These are phyloP conservation scores for Globisporangium ultimum DNA, from an alignment of 352 stramenopile species.

Conservation along the genomic window DNA sequence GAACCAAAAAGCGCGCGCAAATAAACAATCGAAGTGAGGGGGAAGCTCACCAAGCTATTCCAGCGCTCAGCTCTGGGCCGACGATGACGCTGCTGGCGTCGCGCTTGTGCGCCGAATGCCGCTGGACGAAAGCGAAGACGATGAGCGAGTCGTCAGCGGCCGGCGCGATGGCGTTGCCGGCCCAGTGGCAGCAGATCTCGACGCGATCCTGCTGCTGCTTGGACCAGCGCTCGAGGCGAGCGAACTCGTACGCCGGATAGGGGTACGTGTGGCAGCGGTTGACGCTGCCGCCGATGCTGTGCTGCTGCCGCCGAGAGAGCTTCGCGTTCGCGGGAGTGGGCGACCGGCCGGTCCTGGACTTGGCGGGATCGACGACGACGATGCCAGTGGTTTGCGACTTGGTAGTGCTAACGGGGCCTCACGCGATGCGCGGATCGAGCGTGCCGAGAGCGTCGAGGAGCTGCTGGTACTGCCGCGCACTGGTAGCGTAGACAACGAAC, in stretches of 20 bases:
- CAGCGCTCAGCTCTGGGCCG: neutral
- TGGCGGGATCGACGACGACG: constrained; percentile 16
- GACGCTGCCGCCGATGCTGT: constrained; percentile 6
- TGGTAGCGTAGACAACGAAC: constrained; percentile 43
- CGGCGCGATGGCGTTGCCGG: constrained; percentile 8
- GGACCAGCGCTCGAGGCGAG: constrained; percentile 18
- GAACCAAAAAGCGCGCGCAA: neutral
- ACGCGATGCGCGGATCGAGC: constrained; percentile 14
- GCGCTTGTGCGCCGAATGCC: neutral
- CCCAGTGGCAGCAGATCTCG: constrained; percentile 5
- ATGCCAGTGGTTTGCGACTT: constrained; percentile 16
- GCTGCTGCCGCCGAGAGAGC: constrained; percentile 12
- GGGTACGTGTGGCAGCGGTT: constrained; percentile 18
- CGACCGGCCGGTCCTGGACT: constrained; percentile 20
- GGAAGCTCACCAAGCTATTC: neutral
- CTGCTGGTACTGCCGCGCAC: constrained; percentile 23
- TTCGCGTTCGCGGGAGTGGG: constrained; percentile 18
- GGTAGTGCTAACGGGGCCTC: constrained; percentile 16
- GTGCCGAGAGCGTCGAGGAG: constrained; percentile 17
- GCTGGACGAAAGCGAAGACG: constrained; percentile 4
- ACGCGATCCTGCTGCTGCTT: constrained; percentile 13
- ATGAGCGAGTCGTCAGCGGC: constrained; percentile 8
- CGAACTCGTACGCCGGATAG: constrained; percentile 23
- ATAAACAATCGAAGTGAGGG: constrained; percentile 4
- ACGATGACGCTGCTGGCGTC: neutral